phyloP scores from a whole-genome alignment of 805 yeast species.

The Kuraishia capsulata region DNA sequence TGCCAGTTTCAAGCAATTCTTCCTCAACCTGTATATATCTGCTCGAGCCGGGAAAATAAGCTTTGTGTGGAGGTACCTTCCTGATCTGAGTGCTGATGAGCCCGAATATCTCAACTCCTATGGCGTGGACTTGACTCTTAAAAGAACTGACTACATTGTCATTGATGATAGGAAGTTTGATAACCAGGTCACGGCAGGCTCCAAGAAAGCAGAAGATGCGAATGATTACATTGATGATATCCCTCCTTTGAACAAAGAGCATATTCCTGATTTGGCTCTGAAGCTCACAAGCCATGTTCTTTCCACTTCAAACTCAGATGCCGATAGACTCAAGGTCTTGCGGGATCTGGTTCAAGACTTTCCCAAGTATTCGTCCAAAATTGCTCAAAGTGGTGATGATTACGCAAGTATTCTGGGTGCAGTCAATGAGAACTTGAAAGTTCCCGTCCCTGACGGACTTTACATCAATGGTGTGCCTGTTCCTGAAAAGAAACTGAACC shows the following conservation, averaged over 20 bases:
- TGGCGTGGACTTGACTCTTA: slow-evolving; percentile 56
- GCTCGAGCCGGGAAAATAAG: slow-evolving; percentile 58
- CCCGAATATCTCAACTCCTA: slow-evolving; percentile 42
- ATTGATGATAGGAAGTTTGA: slow-evolving; percentile 46
- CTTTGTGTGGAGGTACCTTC: slow-evolving; percentile 69
- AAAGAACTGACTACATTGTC: slow-evolving; percentile 58
- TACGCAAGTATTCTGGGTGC: slow-evolving; percentile 16
- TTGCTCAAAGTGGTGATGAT: slow-evolving; percentile 19
- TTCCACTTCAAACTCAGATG: slow-evolving; percentile 8
- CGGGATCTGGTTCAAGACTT: slow-evolving; percentile 36
- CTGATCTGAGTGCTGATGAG: slow-evolving; percentile 16
- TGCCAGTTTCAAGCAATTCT: slow-evolving; percentile 44
- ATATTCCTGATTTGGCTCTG: slow-evolving; percentile 27
- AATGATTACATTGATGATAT: slow-evolving; percentile 18
- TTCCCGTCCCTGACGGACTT: slow-evolving; percentile 31
- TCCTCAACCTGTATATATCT: slow-evolving; percentile 47
- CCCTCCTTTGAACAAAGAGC: slow-evolving; percentile 18
- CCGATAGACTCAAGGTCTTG: slow-evolving; percentile 27
- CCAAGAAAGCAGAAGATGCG: not conserved
- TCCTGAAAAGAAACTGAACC: slow-evolving; percentile 32
- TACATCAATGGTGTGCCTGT: slow-evolving; percentile 65
- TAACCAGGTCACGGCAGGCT: not conserved
- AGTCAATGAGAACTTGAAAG: slow-evolving; percentile 5
- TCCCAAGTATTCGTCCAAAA: slow-evolving; percentile 39
- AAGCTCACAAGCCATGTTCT: slow-evolving; percentile 32